phyloP scores from a whole-genome alignment of 1,139 yeast species.

The Pichia sp. region DNA sequence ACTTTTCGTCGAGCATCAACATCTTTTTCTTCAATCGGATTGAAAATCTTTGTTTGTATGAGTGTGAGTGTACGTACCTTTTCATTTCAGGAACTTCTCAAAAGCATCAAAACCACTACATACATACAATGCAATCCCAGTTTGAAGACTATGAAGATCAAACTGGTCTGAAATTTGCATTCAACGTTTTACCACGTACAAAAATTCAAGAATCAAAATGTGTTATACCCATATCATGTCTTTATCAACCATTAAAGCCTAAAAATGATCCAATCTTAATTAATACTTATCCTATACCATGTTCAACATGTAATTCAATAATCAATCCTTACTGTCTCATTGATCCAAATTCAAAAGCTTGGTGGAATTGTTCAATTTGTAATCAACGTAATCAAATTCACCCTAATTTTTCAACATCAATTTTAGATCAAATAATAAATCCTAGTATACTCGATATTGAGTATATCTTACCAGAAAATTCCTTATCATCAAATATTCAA shows the following conservation, averaged over 20 bases:
- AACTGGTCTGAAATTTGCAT: conserved; percentile 85
- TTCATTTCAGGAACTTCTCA: too few relatives aligned
- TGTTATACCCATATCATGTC: conserved; percentile 54
- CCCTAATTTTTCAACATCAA: conserved; percentile 24
- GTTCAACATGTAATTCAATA: conserved; percentile 55
- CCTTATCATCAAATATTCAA: conserved; percentile 12
- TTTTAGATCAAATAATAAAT: conserved; percentile 30
- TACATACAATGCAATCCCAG: conserved; percentile 33
- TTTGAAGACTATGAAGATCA: conserved; percentile 81
- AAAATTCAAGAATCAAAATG: conserved; percentile 51
- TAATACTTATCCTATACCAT: conserved; percentile 38
- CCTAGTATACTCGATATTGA: conserved; percentile 51
- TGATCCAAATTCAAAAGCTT: conserved; percentile 37
- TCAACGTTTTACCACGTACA: conserved; percentile 74
- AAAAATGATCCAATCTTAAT: conserved; percentile 38
- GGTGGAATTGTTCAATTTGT: conserved; percentile 75
- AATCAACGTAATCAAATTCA: conserved; percentile 45
- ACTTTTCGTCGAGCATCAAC: too few relatives aligned
- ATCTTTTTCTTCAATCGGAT: too few relatives aligned
- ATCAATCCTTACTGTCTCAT: conserved; percentile 49
- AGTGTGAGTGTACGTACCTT: too few relatives aligned
- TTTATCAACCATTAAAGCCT: conserved; percentile 60
- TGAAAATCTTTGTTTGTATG: too few relatives aligned
- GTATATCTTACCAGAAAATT: conserved; percentile 41
- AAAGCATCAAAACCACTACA: too few relatives aligned